Evolutionary conservation across 2,329 filamentous ascomycete genomes (phyloP), one percentile per base, ranked within the genome.

Genomic region (Neonectria faginata): DNA sequence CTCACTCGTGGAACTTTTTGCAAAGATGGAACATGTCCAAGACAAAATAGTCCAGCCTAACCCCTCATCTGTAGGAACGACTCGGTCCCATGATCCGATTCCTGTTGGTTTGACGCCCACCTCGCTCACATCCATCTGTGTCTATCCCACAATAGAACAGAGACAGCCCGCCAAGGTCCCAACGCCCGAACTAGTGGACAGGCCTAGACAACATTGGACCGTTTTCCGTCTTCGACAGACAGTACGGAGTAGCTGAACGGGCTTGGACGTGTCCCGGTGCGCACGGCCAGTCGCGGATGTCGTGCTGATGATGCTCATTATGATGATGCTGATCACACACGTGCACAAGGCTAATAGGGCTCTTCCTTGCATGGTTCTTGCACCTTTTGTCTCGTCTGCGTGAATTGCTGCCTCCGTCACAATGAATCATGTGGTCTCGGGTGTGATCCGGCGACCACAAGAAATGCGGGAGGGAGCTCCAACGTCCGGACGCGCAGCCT

Each of bases 401-500:
- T 33, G 31, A 33, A 33, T 12, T 33, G 31, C 31, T 33, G 31
- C 31, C 9, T 12, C 5, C 33, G 33, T 36, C 33, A 36, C 12
- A 5, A 8, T 39, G 36, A 39, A n/a, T 36, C 14, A n/a, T 39
- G 36, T 39, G 36, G 36, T 39, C 36, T 39, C 6, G 36, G 39
- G 58, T 33, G 41, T 22, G 41, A 29, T 39, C 29, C 18, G 29
- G 31, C 31, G 29, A 33, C 10, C 9, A 33, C 2, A 2, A 25
- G 27, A 33, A n/a, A 50, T 50, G 47, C 45, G 25, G 29, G 25
- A 29, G 25, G 29, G 25, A 29, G 45, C 16, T 14, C 66, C 45
- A 64, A 59, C 45, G 45, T 50, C 29, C 62, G 44, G 44, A 41
- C 52, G 60, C 61, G 51, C 58, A 62, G 66, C 44, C 48, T 71